Percentiles rank a stretch among this genome's conserved stretches.
Evolutionary conservation across 139 green algal species (phyloP).

Genomic region (Closterium sp.): DNA sequence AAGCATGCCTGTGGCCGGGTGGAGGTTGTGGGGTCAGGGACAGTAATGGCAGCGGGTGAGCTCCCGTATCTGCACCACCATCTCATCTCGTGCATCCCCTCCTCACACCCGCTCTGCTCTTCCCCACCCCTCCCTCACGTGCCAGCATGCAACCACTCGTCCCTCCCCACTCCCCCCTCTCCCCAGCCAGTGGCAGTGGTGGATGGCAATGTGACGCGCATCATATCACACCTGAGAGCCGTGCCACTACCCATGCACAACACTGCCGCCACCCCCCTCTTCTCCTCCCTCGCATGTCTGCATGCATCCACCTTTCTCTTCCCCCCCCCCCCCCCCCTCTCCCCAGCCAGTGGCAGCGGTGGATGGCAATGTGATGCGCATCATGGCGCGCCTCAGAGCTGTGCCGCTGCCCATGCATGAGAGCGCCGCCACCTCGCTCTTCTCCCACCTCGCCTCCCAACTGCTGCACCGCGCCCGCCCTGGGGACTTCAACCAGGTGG

Average conservation of each 20-base stretch:
- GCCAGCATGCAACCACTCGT: background rate
- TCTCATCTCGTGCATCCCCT: no score
- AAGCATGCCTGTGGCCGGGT: no score
- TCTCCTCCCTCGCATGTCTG: background rate
- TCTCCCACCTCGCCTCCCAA: conserved; percentile 58
- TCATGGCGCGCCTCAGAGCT: conserved; percentile 68
- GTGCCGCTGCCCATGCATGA: conserved; percentile 15
- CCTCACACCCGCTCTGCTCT: no score
- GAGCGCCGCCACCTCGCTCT: background rate
- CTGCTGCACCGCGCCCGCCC: conserved; percentile 72
- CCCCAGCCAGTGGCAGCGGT: conserved; percentile 66
- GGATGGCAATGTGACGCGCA: conserved; percentile 92
- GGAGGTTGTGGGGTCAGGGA: no score
- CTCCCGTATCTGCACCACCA: no score
- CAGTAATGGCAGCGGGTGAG: no score
- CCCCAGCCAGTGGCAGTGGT: conserved; percentile 66
- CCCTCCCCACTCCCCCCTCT: background rate
- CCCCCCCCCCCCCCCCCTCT: background rate
- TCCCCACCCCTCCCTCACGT: no score
- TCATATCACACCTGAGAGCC: conserved; percentile 68
- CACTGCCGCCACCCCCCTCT: background rate
- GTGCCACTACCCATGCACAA: conserved; percentile 9
- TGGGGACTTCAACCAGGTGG: conserved; percentile 87
- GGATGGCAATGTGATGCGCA: conserved; percentile 92
- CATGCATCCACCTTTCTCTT: background rate